phyloP scores from a whole-genome alignment of 768 basidiomycete species.

The Podaxis sp. region DNA sequence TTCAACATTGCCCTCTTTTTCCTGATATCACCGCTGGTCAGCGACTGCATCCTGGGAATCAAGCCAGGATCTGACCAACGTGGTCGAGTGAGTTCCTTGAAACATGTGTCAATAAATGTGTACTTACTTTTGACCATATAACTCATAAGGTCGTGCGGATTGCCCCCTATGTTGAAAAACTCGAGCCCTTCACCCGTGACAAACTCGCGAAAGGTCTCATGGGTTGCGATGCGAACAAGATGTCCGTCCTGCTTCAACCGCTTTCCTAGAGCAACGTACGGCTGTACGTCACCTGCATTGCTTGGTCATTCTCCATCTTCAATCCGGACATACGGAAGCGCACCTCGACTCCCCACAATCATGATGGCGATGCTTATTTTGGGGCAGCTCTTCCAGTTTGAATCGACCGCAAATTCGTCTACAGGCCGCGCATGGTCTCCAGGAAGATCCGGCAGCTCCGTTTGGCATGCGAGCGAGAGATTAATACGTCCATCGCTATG shows the following conservation, averaged over 20 bases:
- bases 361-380: constrained; percentile 59
- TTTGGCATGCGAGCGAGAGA: constrained; percentile 46
- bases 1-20: constrained; percentile 58
- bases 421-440: constrained; percentile 42
- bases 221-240: constrained; percentile 60
- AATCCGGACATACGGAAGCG: constrained; percentile 10
- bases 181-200: constrained; percentile 51
- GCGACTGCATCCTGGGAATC: constrained; percentile 54
- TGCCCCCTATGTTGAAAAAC: constrained; percentile 60
- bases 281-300: constrained; percentile 59
- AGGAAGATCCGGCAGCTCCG: constrained; percentile 49
- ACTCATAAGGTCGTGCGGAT: constrained; percentile 65
- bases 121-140: constrained; percentile 69
- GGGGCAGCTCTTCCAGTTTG: constrained; percentile 25
- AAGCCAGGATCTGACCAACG: constrained; percentile 53
- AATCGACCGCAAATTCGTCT: constrained; percentile 46
- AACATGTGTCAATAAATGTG: neutral
- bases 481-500: constrained; percentile 46
- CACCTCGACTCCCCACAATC: constrained; percentile 66
- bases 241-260: constrained; percentile 48
- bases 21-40: constrained; percentile 60
- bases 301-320: neutral
- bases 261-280: constrained; percentile 58
- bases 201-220: constrained; percentile 56
- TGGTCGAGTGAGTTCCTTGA: constrained; percentile 8